Evolutionary conservation across 2,329 filamentous ascomycete genomes (phyloP).

Genomic region (Apiospora malaysiana): DNA sequence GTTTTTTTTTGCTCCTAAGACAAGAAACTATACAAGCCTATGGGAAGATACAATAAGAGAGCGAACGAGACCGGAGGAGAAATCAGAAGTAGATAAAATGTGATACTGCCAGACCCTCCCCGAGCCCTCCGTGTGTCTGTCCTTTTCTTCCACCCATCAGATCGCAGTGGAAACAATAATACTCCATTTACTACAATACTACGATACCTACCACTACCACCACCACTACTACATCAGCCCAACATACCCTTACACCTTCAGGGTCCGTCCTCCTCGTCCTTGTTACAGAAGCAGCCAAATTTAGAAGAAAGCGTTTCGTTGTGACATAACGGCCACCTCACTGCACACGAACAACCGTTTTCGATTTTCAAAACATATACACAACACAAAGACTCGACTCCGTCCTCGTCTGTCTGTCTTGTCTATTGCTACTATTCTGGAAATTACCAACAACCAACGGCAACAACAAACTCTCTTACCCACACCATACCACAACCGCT

Average conservation of each 20-base stretch:
- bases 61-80: not conserved
- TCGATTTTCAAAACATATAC: conserved; percentile 14
- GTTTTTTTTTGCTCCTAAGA: not conserved
- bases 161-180: not conserved
- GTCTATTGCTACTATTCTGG: not conserved
- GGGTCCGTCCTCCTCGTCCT: not conserved
- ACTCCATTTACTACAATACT: too few relatives aligned
- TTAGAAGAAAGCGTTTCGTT: not conserved
- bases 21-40: conserved; percentile 2
- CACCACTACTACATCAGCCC: not conserved
- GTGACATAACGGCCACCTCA: not conserved
- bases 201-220: too few relatives aligned
- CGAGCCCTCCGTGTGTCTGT: not conserved
- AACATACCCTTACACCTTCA: conserved; percentile 1
- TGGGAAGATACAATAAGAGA: not conserved
- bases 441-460: not conserved
- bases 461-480: not conserved
- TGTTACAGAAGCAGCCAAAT: conserved; percentile 17
- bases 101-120: conserved; percentile 9
- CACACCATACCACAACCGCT: not conserved
- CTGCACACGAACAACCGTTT: conserved; percentile 2
- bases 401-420: conserved; percentile 8
- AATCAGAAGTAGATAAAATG: conserved; percentile 3
- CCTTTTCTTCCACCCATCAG: not conserved
- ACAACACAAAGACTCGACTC: not conserved